Conservation (phyloP, 1,139 yeast species). For the Saccharomyces pastorianus region DNA sequence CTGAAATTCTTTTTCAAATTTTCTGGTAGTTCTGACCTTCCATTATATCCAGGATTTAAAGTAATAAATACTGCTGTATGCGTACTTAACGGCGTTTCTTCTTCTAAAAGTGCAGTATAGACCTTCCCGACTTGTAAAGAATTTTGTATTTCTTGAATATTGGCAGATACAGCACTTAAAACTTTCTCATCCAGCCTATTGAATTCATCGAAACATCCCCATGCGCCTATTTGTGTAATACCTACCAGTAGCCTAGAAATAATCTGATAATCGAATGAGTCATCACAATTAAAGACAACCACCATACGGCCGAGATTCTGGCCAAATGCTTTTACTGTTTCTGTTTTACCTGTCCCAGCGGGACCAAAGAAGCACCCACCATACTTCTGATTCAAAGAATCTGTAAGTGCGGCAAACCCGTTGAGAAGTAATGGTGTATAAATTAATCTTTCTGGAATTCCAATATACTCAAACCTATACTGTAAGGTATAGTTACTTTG, state of each 20-base stretch:
- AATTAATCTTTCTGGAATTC: conserved; percentile 66
- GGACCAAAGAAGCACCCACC: conserved; percentile 98
- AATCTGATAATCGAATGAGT: conserved; percentile 73
- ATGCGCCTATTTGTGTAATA: conserved; percentile 77
- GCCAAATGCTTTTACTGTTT: conserved; percentile 79
- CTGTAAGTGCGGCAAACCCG: conserved; percentile 63
- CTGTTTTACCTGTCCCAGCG: conserved; percentile 97
- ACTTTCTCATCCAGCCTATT: conserved; percentile 68
- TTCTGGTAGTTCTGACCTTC: conserved; percentile 77
- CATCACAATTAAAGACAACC: conserved; percentile 85
- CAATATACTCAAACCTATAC: conserved; percentile 82
- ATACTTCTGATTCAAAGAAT: conserved; percentile 59
- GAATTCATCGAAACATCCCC: conserved; percentile 97
- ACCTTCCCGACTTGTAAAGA: conserved; percentile 33
- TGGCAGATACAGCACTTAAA: conserved; percentile 80
- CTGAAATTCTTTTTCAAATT: conserved; percentile 75
- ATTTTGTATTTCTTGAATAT: conserved; percentile 62
- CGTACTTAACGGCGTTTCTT: conserved; percentile 37
- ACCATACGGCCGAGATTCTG: conserved; percentile 74
- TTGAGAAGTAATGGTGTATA: conserved; percentile 65
- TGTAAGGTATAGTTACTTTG: conserved; percentile 47
- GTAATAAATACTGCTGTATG: conserved; percentile 78
- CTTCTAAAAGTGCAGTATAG: conserved; percentile 45
- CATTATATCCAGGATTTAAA: conserved; percentile 85
- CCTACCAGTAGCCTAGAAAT: conserved; percentile 76